A percentile compares a stretch with the other conserved stretches of the same genome.
Conservation (phyloP, 148 eudicot species). For the Chenopodium quinoa region DNA sequence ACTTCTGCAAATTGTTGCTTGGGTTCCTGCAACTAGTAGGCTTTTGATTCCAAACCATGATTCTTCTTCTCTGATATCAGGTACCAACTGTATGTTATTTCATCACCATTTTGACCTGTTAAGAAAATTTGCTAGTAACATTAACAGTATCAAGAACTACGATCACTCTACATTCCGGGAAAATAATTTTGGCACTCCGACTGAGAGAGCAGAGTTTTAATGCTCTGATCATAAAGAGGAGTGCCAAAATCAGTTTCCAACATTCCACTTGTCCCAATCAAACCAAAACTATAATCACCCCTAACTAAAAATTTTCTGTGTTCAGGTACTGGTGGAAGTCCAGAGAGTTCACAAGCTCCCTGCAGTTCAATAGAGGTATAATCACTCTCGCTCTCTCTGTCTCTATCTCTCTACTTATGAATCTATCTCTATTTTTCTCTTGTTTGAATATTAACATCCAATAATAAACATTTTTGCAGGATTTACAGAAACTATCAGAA, state of each 20-base stretch:
- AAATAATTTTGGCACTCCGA: too few species aligned
- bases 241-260: too few species aligned
- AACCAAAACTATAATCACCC: too few species aligned
- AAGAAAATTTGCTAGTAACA: background rate
- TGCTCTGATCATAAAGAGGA: too few species aligned
- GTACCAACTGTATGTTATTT: slow-evolving; percentile 4
- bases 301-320: background rate
- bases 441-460: background rate
- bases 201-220: too few species aligned
- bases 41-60: slow-evolving; percentile 35
- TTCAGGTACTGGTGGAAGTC: slow-evolving; percentile 30
- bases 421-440: background rate
- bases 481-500: background rate
- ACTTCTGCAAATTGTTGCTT: slow-evolving; percentile 43
- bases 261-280: too few species aligned
- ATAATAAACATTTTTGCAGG: background rate
- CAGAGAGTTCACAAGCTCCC: slow-evolving; percentile 19
- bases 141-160: too few species aligned
- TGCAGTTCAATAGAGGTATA: slow-evolving; percentile 33
- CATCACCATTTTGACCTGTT: background rate
- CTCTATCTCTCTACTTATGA: background rate
- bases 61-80: slow-evolving; percentile 23
- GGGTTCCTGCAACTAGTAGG: slow-evolving; percentile 54
- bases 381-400: background rate
- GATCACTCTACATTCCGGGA: too few species aligned